Base-by-base conservation (phyloP, 495 filamentous ascomycete species). In the Schizothecium vesticola region DNA sequence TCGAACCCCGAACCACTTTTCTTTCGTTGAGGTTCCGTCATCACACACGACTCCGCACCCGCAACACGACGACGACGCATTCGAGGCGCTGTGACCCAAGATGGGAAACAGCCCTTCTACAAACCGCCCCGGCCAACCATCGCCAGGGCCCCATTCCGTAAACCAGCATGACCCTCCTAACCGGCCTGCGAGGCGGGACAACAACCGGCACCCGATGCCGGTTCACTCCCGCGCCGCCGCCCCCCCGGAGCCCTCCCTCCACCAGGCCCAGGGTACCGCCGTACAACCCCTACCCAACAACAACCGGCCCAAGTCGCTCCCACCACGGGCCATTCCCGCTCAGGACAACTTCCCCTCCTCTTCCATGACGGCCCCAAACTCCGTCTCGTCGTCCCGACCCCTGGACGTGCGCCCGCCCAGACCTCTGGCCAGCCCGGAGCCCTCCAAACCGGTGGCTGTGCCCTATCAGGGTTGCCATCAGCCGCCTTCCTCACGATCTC, bases 181-280 rank as follows among this genome's bases (percentile, higher is more conserved):
- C 55, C 70, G 72, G 19, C 65, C 72, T 11, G 72, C 74, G 73
- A 78, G 74, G 70, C 75, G 71, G 55, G 75, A 75, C 70, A 70
- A 67, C 68, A 69, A 51, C 43, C 43, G 65, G 61, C 71, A 77
- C 67, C 75, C 72, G 55, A 70, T 77, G 29, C 74, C 75, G 59
- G 72, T 78, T 61, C 76, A 77, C 51, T 69, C 69, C 66, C 75
- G 82, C 69, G 76, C 78, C 69, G 79, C 83, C 71, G 84, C 82
- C 59, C 83, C 84, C 28, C 83, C 83, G 64, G 83, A 86, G 74
- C 77, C 83, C 23, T 86, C 84, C 63, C 75, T 82, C 69, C 80
- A 82, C 61, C 83, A 86, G 73, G 85, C 83, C 63, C 83, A 83
- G 70, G 85, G 83, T 72, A 77, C 73, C 69, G 69, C 76, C 63